Evolutionary conservation across 345 rosid species (phyloP).

Genomic region (Sonneratia alba): DNA sequence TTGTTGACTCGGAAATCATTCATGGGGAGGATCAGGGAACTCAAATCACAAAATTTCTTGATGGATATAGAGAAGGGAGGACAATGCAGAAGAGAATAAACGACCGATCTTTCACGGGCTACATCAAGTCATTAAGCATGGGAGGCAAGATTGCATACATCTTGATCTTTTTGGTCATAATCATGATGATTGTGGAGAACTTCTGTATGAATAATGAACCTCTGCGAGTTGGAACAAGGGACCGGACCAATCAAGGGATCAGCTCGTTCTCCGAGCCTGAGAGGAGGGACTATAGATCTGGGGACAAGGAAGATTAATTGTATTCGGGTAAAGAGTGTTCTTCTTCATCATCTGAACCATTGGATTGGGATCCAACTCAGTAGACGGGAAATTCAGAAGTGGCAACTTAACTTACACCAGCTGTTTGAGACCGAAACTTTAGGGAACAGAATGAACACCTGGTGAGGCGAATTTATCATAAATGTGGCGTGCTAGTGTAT

Average conservation of each 20-base stretch:
- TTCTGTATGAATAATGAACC: constrained; percentile 40
- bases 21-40: constrained; percentile 65
- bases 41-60: constrained; percentile 62
- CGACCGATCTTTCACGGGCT: constrained; percentile 72
- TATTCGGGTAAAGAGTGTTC: background rate
- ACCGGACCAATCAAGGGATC: constrained; percentile 21
- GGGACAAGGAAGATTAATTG: constrained; percentile 57
- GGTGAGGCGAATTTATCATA: background rate
- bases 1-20: constrained; percentile 45
- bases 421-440: background rate
- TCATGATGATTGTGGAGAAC: constrained; percentile 45
- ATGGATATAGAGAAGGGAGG: constrained; percentile 76
- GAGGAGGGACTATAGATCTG: constrained; percentile 29
- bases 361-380: background rate
- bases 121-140: constrained; percentile 45
- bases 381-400: background rate
- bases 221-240: constrained; percentile 35
- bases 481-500: background rate
- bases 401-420: background rate
- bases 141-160: constrained; percentile 50
- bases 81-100: constrained; percentile 38
- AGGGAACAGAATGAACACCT: background rate
- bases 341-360: background rate
- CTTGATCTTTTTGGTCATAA: constrained; percentile 56
- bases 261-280: constrained; percentile 27